Conservation (phyloP, 2,329 filamentous ascomycete genomes). For the Botrytis sinoallii region DNA sequence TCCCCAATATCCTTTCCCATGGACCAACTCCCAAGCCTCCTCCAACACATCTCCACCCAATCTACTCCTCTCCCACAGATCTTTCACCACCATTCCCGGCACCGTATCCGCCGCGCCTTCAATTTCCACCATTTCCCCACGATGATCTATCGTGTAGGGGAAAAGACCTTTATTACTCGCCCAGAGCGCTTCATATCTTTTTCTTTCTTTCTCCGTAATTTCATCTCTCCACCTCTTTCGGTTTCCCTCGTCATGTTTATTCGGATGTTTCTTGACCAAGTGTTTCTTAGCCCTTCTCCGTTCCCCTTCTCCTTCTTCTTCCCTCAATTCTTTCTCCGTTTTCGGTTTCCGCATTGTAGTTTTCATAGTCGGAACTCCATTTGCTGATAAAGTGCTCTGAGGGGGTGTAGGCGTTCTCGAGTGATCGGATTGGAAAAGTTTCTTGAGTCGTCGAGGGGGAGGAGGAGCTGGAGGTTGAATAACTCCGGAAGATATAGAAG, state of each 20-base stretch:
- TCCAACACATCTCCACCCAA: slow-evolving; percentile 66
- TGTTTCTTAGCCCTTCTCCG: slow-evolving; percentile 53
- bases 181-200: slow-evolving; percentile 81
- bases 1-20: slow-evolving; percentile 51
- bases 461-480: slow-evolving; percentile 34
- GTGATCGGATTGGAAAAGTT: slow-evolving; percentile 38
- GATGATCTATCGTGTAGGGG: slow-evolving; percentile 68
- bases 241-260: slow-evolving; percentile 72
- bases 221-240: slow-evolving; percentile 74
- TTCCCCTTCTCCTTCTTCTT: slow-evolving; percentile 53
- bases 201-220: slow-evolving; percentile 69
- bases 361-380: background rate
- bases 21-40: slow-evolving; percentile 72
- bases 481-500: slow-evolving; percentile 28
- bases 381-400: background rate
- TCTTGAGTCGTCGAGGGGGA: slow-evolving; percentile 31
- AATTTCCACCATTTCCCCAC: slow-evolving; percentile 61
- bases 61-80: slow-evolving; percentile 72
- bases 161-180: slow-evolving; percentile 71
- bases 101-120: slow-evolving; percentile 62
- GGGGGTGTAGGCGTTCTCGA: slow-evolving; percentile 14
- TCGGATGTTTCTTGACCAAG: slow-evolving; percentile 62
- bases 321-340: slow-evolving; percentile 55
- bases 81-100: slow-evolving; percentile 47
- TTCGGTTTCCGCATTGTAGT: slow-evolving; percentile 46